Conservation (phyloP, 176 grass and related monocot genomes). For the Musa troglodytarum region DNA sequence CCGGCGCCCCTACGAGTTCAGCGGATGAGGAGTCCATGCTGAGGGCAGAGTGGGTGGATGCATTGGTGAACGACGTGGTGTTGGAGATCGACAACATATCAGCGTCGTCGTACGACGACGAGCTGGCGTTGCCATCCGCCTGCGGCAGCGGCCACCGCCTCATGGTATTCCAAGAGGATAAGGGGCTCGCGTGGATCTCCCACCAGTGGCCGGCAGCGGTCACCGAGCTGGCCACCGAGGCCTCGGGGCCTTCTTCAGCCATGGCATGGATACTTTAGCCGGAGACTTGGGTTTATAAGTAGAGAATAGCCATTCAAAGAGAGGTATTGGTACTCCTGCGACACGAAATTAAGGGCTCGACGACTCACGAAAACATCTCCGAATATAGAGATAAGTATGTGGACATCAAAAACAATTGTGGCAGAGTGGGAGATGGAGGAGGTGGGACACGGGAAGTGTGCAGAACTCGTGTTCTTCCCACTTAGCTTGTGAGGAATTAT, state of each 20-base stretch:
- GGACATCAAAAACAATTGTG: neutral
- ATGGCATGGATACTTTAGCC: neutral
- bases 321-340: no score
- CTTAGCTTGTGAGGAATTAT: conserved; percentile 2
- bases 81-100: neutral
- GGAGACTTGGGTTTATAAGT: neutral
- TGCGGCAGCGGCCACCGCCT: neutral
- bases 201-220: neutral
- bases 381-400: no score
- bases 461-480: neutral
- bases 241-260: neutral
- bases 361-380: no score
- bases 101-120: neutral
- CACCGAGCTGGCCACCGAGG: neutral
- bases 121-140: neutral
- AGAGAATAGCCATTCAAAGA: neutral
- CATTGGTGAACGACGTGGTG: neutral
- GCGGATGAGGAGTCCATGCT: conserved; percentile 5
- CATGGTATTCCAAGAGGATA: neutral
- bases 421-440: neutral
- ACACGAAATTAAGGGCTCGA: no score
- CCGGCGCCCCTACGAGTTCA: neutral
- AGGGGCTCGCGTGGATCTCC: neutral
- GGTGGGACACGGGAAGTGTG: neutral
- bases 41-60: neutral